Evolutionary conservation across 2,329 filamentous ascomycete species (phyloP), one percentile per base, ranked within the genome.

Genomic region (Aquanectria penicillioides): DNA sequence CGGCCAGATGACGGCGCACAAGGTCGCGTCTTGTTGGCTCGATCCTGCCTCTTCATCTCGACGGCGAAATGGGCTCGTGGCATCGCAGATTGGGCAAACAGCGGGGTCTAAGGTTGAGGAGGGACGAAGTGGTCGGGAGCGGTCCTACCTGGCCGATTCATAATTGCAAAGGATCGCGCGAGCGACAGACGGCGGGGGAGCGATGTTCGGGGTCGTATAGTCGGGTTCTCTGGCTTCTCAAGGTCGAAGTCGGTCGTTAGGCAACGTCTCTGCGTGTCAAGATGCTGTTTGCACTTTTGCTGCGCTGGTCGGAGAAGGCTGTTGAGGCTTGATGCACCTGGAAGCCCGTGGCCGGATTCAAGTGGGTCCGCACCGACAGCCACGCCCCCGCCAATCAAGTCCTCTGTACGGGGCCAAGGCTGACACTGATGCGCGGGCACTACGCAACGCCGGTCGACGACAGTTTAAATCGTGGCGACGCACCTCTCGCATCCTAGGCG

Each of bases 91-190:
- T 64, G 64, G 56, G 67, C 67, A 63, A 61, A 62, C 65, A 59
- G 64, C 57, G 64, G 64, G 69, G 64, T 65, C 61, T 57, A 49
- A 66, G 62, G 67, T 63, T 65, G 63, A 63, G 55, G 65, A 60
- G 63, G 63, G 62, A 67, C 55, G 62, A 67, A 47, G 64, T 64
- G 63, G 57, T 66, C 59, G 63, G 68, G 71, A 66, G 66, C 62
- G 67, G 71, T 71, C 79, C 75, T 86, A 86, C 84, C 84, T 86
- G 82, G 80, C 80, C 84, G 81, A 75, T 86, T 86, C 84, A 86
- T 86, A 72, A 74, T 80, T 75, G 71, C 62, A 65, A 61, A 56
- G 56, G 55, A 61, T 69, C 61, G 71, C 66, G 68, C 68, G 62
- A 63, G 62, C 46, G 49, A 61, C 59, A 44, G 57, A 54, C 46